phyloP scores from a whole-genome alignment of 495 filamentous ascomycete species.

The Cladorrhinum samala region DNA sequence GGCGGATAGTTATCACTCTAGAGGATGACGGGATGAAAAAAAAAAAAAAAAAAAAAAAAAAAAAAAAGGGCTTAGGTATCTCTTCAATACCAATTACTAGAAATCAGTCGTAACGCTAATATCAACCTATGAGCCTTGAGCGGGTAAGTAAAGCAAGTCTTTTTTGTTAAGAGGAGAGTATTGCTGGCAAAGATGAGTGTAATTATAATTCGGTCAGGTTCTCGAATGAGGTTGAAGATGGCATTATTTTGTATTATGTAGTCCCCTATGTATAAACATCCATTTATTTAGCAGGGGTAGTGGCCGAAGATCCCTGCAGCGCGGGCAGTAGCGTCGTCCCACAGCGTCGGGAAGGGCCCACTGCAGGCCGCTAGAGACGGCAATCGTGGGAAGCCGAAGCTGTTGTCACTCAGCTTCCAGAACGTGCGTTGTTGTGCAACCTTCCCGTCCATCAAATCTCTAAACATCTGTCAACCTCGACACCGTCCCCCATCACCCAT shows the following conservation, averaged over 20 bases:
- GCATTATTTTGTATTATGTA: not conserved
- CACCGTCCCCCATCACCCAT: slow-evolving; percentile 7
- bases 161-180: too few relatives aligned
- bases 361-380: not conserved
- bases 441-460: not conserved
- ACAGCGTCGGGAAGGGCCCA: slow-evolving; percentile 12
- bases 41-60: too few relatives aligned
- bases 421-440: not conserved
- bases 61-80: too few relatives aligned
- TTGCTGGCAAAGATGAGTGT: too few relatives aligned
- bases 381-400: not conserved
- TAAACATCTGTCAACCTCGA: not conserved
- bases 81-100: too few relatives aligned
- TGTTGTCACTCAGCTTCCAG: not conserved
- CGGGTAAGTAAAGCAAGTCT: too few relatives aligned
- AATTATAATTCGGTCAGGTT: too few relatives aligned
- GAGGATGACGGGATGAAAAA: too few relatives aligned
- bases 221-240: not conserved
- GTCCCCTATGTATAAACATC: not conserved
- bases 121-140: too few relatives aligned
- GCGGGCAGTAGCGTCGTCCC: slow-evolving; percentile 11
- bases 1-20: too few relatives aligned
- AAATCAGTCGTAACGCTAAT: too few relatives aligned
- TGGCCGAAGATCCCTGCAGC: slow-evolving; percentile 7
- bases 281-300: not conserved